A percentile compares a stretch with the other conserved stretches of the same genome.
These are phyloP conservation scores for Gaeumannomyces tritici DNA, from an alignment of 2,329 filamentous ascomycete species.

Conservation along the genomic window DNA sequence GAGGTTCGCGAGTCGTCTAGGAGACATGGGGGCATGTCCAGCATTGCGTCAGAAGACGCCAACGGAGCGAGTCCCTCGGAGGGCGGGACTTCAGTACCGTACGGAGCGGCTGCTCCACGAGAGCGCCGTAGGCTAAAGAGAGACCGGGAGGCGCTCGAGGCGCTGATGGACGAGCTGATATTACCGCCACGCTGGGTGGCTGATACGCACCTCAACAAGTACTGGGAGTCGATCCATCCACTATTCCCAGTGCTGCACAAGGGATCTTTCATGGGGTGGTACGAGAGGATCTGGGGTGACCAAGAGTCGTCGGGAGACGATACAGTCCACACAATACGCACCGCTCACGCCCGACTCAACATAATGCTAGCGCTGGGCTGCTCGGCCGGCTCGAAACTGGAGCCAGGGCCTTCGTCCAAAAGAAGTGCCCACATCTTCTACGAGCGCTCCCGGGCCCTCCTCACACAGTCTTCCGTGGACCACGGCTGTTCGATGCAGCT, in stretches of 20 bases:
- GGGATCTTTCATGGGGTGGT: constrained; percentile 7
- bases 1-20: constrained; percentile 4
- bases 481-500: constrained; percentile 3
- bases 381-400: neutral
- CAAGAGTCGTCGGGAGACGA: neutral
- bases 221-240: constrained; percentile 11
- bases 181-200: constrained; percentile 3
- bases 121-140: neutral
- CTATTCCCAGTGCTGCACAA: constrained; percentile 10
- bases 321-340: neutral
- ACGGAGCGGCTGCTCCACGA: neutral
- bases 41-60: neutral
- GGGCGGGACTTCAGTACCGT: neutral
- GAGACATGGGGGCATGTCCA: neutral
- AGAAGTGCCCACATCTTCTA: constrained; percentile 2
- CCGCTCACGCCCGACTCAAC: constrained; percentile 4
- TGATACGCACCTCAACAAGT: constrained; percentile 1
- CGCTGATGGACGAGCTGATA: constrained; percentile 3
- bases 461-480: constrained; percentile 1
- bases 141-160: constrained; percentile 2
- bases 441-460: constrained; percentile 1
- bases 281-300: constrained; percentile 6
- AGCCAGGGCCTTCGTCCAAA: neutral
- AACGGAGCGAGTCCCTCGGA: constrained; percentile 1
- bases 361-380: constrained; percentile 4